Base-by-base conservation (phyloP, 176 grass and related monocot genomes). In the Rhynchospora pubera region DNA sequence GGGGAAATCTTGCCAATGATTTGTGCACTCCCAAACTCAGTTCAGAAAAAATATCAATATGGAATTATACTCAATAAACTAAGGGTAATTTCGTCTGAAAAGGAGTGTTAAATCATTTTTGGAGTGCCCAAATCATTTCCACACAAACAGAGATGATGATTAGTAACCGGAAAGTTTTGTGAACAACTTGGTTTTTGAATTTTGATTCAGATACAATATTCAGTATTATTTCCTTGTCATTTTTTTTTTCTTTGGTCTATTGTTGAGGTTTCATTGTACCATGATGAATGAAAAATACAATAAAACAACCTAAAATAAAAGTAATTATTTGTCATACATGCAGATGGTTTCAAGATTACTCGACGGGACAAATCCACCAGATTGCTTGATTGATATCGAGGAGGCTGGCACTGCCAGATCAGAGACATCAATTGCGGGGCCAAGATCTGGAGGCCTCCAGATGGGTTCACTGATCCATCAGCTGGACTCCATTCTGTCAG, bases 401-500 rank as follows among this genome's bases (percentile, higher is more conserved):
- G 96, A 98, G 50, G 78, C 85, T 2, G 87, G 85, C 8, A 81
- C 44, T 62, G 77, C 79, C 81, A 87, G 86, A 44, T 42, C 68
- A 65, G 85, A 90, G 81, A 46, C 78, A 65, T 87, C 34, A 5
- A 79, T 89, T 0, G 89, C 93, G 68, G 88, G 85, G 84, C 81
- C 88, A 78, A 63, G 74, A 72, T 85, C 76, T 8, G 92, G 92
- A 6, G 87, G 85, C 57, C 67, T 63, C 67, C 89, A 98, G 62
- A 88, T 98, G 4, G 89, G 89, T 61, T 91, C 90, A 0, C 78
- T 89, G 19, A 80, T 98, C 60, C 84, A 67, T 6, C 96, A 98
- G 69, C 88, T 98, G 9, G 96, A 98, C 87, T 90, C 89, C 9
- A 78, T 98, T 45, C 94, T 94, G 70, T 93, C 96, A 1, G 93